phyloP scores from a whole-genome alignment of 208 protist genomes.

The Porcisia deanei region DNA sequence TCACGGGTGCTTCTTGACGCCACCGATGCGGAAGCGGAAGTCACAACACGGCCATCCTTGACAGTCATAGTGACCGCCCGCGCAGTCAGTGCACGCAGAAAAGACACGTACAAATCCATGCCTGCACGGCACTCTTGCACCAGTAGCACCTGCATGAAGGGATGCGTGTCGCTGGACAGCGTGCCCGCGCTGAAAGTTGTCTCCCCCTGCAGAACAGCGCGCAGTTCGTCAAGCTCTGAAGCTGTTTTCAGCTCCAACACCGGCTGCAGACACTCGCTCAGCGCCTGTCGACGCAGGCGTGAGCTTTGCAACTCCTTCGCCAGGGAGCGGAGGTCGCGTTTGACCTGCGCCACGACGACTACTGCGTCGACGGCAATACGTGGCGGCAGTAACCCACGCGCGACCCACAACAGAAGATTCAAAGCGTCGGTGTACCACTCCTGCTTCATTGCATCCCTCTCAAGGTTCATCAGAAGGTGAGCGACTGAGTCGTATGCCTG shows the following conservation, averaged over 20 bases:
- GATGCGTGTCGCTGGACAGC: conserved; percentile 41
- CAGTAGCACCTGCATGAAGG: conserved; percentile 77
- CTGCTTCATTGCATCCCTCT: conserved; percentile 36
- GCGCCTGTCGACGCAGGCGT: conserved; percentile 57
- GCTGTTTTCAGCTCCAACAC: conserved; percentile 64
- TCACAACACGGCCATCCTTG: neutral
- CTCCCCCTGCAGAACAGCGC: conserved; percentile 50
- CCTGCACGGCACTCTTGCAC: conserved; percentile 61
- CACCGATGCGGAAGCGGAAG: neutral
- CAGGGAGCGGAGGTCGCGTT: conserved; percentile 55
- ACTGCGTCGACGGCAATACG: conserved; percentile 78
- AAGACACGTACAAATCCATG: conserved; percentile 51
- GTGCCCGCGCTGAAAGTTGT: conserved; percentile 59
- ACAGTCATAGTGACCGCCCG: conserved; percentile 16
- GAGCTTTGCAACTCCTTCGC: conserved; percentile 63
- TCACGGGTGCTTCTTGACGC: neutral
- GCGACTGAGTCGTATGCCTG: conserved; percentile 33
- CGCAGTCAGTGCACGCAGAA: conserved; percentile 56
- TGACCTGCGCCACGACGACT: conserved; percentile 59
- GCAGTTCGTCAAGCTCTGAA: conserved; percentile 57
- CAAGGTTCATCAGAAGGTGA: conserved; percentile 76
- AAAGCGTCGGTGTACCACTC: conserved; percentile 45
- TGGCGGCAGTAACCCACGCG: conserved; percentile 52
- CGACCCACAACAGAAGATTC: conserved; percentile 46
- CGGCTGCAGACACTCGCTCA: conserved; percentile 66